These are phyloP conservation scores for Selenicereus undatus DNA, from an alignment of 148 eudicot species.

Conservation along the genomic window DNA sequence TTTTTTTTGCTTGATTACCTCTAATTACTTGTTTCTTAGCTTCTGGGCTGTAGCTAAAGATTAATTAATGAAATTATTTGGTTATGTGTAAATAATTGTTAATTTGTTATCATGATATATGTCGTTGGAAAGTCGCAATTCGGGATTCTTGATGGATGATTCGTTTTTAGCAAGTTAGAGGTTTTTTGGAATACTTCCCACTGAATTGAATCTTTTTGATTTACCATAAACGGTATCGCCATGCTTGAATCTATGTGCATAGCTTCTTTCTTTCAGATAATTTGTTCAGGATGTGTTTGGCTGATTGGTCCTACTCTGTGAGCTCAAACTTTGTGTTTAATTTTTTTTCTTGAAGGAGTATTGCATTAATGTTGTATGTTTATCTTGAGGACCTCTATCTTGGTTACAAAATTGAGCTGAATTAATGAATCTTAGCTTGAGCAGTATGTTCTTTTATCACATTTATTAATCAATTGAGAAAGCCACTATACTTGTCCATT, in stretches of 20 bases:
- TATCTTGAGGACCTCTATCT: not conserved
- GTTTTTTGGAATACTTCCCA: not conserved
- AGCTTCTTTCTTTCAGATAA: not conserved
- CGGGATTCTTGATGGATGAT: too few species aligned
- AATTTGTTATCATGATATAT: too few species aligned
- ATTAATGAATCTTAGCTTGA: not conserved
- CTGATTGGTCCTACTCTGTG: not conserved
- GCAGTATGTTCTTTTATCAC: not conserved
- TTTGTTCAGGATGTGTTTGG: not conserved
- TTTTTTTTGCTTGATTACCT: too few species aligned
- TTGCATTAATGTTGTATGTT: not conserved
- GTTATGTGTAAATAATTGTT: too few species aligned
- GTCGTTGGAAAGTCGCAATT: too few species aligned
- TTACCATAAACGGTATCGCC: not conserved
- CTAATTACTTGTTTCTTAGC: too few species aligned
- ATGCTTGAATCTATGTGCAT: not conserved
- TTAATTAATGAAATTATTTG: too few species aligned
- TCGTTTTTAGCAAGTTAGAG: not conserved
- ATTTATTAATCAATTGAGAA: not conserved
- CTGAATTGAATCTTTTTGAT: not conserved
- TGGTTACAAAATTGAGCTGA: not conserved
- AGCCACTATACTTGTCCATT: not conserved
- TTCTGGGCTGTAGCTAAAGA: too few species aligned
- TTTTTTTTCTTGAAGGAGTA: not conserved
- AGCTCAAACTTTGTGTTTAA: not conserved